These are phyloP conservation scores for Globisporangium mamillatum DNA, from an alignment of 352 stramenopile species.

Conservation along the genomic window DNA sequence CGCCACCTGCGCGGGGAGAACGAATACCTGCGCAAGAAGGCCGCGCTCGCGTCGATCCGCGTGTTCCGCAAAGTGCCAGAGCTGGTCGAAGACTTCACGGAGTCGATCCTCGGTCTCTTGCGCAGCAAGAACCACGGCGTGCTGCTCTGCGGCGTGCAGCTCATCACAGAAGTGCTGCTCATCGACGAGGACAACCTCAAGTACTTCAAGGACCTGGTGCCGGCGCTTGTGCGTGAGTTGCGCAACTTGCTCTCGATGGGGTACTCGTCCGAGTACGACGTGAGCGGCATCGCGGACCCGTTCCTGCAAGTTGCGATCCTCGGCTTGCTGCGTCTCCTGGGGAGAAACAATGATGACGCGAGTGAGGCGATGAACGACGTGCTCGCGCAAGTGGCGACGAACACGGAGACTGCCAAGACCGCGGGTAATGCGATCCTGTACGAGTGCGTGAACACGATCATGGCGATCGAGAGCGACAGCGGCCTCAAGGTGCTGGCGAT, in stretches of 20 bases:
- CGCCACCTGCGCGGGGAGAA: slow-evolving; percentile 91
- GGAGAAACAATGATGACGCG: slow-evolving; percentile 93
- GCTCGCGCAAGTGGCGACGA: slow-evolving; percentile 99
- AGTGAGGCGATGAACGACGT: slow-evolving; percentile 96
- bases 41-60: slow-evolving; percentile 91
- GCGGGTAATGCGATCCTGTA: slow-evolving; percentile 99
- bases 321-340: slow-evolving; percentile 94
- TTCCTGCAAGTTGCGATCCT: slow-evolving; percentile 94
- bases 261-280: slow-evolving; percentile 98
- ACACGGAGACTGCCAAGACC: slow-evolving; percentile 99
- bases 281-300: slow-evolving; percentile 97
- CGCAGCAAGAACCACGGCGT: slow-evolving; percentile 97
- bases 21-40: slow-evolving; percentile 98
- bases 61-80: slow-evolving; percentile 96
- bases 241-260: slow-evolving; percentile 97
- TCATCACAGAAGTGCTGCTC: slow-evolving; percentile 94
- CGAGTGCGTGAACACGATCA: slow-evolving; percentile 99
- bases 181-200: slow-evolving; percentile 75
- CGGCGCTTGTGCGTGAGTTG: slow-evolving; percentile 82
- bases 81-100: slow-evolving; percentile 98
- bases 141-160: slow-evolving; percentile 94
- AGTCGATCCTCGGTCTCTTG: slow-evolving; percentile 94
- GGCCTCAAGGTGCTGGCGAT: slow-evolving; percentile 96
- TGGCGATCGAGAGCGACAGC: slow-evolving; percentile 97
- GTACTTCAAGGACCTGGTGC: slow-evolving; percentile 73